Evolutionary conservation across 2,329 filamentous ascomycete species (phyloP).

Genomic region (Cryphonectria nitschkei): DNA sequence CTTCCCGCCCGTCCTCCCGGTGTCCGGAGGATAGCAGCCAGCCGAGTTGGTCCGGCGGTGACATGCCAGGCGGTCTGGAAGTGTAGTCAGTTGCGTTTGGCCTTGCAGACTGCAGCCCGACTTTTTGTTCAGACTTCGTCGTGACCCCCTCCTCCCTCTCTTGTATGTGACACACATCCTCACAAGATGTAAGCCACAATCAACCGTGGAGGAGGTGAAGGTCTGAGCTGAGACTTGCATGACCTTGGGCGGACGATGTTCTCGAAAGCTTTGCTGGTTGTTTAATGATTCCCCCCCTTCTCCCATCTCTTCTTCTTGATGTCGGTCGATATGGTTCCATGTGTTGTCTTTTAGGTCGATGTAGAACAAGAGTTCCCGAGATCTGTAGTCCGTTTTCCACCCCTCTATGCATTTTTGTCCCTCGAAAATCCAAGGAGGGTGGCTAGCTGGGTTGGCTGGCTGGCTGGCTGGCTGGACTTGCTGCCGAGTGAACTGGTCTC

Average conservation of each 20-base stretch:
- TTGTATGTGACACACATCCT: slow-evolving; percentile 2
- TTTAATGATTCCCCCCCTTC: neutral
- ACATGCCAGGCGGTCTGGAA: neutral
- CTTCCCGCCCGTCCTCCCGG: neutral
- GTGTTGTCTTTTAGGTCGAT: neutral
- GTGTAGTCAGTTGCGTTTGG: neutral
- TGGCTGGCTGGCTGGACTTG: neutral
- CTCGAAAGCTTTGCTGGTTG: neutral
- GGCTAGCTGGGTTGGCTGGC: too few species aligned
- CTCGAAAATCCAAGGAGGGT: neutral
- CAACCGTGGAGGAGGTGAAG: neutral
- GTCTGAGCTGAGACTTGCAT: neutral
- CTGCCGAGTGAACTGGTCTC: neutral
- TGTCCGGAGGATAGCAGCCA: slow-evolving; percentile 9
- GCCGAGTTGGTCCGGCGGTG: slow-evolving; percentile 6
- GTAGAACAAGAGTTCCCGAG: neutral
- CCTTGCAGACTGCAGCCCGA: slow-evolving; percentile 1
- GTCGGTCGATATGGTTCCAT: neutral
- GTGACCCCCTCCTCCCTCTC: too few species aligned
- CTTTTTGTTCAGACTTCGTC: neutral
- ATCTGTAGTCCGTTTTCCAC: neutral
- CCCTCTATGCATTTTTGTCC: neutral
- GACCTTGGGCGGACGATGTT: neutral
- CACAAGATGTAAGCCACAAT: neutral
- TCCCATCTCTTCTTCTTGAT: too few species aligned